Evolutionary conservation across 169 alveolate species (phyloP).

Genomic region (Cryptosporidium xiaoi): DNA sequence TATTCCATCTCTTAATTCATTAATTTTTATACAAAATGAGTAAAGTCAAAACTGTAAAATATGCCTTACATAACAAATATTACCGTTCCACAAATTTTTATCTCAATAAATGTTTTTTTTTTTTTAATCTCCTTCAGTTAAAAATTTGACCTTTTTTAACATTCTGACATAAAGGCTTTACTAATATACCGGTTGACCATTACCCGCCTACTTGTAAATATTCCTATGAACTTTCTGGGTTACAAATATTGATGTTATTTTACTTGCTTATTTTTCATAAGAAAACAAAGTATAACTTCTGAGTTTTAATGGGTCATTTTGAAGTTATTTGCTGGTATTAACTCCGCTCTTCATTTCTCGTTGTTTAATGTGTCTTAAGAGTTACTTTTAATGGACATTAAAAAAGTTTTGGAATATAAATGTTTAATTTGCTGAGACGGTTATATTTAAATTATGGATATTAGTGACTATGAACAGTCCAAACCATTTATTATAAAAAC

Average conservation of each 20-base stretch:
- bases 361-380: too few relatives aligned
- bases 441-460: conserved; percentile 3
- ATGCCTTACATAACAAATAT: background rate
- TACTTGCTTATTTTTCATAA: too few relatives aligned
- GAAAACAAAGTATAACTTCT: background rate
- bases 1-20: conserved; percentile 49
- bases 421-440: too few relatives aligned
- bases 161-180: too few relatives aligned
- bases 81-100: background rate
- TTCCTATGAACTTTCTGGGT: too few relatives aligned
- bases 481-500: conserved; percentile 38
- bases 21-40: background rate
- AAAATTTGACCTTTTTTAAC: background rate
- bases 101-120: background rate
- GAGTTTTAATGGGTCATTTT: background rate
- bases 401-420: too few relatives aligned
- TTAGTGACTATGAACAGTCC: background rate
- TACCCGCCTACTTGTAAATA: too few relatives aligned
- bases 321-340: too few relatives aligned
- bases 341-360: too few relatives aligned
- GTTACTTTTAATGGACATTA: too few relatives aligned
- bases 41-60: background rate
- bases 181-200: too few relatives aligned
- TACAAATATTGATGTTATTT: too few relatives aligned
- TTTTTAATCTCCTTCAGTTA: background rate